phyloP scores from a whole-genome alignment of 1,284 basidiomycete genomes.

The Fomitopsis pinicola region DNA sequence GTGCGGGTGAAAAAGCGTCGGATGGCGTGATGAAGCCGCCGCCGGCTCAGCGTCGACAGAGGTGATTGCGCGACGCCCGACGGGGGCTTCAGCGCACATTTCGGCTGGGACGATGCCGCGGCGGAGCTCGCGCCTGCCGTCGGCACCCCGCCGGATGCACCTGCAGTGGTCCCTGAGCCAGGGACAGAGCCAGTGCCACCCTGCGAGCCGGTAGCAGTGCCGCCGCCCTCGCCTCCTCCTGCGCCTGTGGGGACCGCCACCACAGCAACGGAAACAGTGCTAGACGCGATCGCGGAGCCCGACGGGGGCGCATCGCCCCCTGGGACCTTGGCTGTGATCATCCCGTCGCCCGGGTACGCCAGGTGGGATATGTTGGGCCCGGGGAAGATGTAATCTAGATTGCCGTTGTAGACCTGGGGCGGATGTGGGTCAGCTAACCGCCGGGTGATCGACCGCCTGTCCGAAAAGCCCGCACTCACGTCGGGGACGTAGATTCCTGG shows the following conservation, averaged over 20 bases:
- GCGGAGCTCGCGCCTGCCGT: not conserved
- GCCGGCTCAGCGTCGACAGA: not conserved
- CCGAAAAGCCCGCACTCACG: slow-evolving; percentile 25
- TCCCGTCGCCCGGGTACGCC: slow-evolving; percentile 20
- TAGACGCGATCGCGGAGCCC: slow-evolving; percentile 10
- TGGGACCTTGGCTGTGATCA: slow-evolving; percentile 13
- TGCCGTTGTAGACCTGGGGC: slow-evolving; percentile 33
- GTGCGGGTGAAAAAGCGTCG: not conserved
- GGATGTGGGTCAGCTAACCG: not conserved
- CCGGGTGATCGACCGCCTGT: not conserved
- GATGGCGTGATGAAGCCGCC: not conserved
- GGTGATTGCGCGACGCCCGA: not conserved
- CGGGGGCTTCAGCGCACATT: not conserved
- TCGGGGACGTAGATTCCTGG: slow-evolving; percentile 52
- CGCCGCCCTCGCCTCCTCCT: slow-evolving; percentile 1
- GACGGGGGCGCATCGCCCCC: slow-evolving; percentile 12
- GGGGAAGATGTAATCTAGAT: slow-evolving; percentile 33
- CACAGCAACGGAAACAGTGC: slow-evolving; percentile 9
- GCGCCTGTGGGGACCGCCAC: slow-evolving; percentile 6
- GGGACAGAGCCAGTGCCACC: not conserved
- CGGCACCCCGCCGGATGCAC: not conserved
- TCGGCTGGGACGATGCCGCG: not conserved
- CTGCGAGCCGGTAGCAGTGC: not conserved
- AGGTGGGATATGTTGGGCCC: slow-evolving; percentile 32
- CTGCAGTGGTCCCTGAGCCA: not conserved